Conservation (phyloP, 2,329 filamentous ascomycete species). For the Pseudogymnoascus sp. region DNA sequence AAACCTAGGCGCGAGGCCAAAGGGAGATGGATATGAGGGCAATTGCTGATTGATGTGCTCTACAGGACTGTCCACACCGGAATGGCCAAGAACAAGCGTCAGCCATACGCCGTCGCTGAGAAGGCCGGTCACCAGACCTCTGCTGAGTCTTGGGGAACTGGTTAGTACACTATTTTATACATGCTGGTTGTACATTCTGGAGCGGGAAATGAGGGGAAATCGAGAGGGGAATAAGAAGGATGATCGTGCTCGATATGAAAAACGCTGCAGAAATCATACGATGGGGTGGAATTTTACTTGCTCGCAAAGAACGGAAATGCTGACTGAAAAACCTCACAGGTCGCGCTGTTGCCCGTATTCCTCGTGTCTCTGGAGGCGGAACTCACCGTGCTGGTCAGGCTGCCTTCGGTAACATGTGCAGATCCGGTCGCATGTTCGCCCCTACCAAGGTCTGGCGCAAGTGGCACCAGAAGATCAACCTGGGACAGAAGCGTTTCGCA, state of each 20-base stretch:
- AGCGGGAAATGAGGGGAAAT: neutral
- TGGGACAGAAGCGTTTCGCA: slow-evolving; percentile 98
- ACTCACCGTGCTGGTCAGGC: slow-evolving; percentile 99
- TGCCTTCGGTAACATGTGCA: slow-evolving; percentile 99
- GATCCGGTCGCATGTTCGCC: slow-evolving; percentile 99
- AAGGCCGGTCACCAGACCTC: slow-evolving; percentile 99
- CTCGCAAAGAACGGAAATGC: neutral
- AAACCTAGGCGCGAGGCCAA: neutral
- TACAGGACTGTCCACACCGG: slow-evolving; percentile 78
- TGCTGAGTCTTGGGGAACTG: slow-evolving; percentile 99
- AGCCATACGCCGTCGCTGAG: slow-evolving; percentile 99
- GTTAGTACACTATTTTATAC: slow-evolving; percentile 50
- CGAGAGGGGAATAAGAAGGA: neutral
- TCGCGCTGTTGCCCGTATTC: slow-evolving; percentile 99
- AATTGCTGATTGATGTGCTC: slow-evolving; percentile 11
- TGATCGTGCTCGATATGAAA: neutral
- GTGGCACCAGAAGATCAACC: slow-evolving; percentile 99
- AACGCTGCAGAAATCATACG: neutral
- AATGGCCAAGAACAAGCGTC: slow-evolving; percentile 99
- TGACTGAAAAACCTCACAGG: slow-evolving; percentile 43
- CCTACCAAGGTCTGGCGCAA: slow-evolving; percentile 99
- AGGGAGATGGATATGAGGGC: neutral
- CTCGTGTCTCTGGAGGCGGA: slow-evolving; percentile 99
- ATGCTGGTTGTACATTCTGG: slow-evolving; percentile 10
- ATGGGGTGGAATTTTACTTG: neutral